Conservation (phyloP, 345 rosid genomes). For the Citrus cavaleriei region DNA sequence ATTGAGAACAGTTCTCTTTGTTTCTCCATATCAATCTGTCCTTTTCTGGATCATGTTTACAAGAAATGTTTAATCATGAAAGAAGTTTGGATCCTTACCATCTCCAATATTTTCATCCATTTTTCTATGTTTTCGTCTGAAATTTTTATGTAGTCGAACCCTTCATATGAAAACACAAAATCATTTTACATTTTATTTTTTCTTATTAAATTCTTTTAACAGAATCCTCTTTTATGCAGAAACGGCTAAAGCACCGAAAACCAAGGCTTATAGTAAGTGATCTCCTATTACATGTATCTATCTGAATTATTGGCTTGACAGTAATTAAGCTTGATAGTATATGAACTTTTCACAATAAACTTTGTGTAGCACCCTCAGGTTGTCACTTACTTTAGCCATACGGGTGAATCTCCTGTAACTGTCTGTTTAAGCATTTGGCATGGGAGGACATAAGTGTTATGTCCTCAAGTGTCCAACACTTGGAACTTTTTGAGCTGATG, state of each 20-base stretch:
- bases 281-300: neutral
- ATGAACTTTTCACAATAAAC: neutral
- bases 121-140: neutral
- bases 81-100: neutral
- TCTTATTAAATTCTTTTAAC: slow-evolving; percentile 10
- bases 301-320: too few relatives aligned
- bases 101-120: neutral
- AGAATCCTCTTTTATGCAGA: slow-evolving; percentile 44
- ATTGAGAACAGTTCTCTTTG: neutral
- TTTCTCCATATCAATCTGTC: neutral
- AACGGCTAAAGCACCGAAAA: slow-evolving; percentile 69
- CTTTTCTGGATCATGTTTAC: neutral
- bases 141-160: neutral
- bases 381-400: neutral
- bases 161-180: too few relatives aligned
- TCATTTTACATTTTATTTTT: neutral
- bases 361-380: neutral
- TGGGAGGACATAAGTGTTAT: neutral
- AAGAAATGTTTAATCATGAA: neutral
- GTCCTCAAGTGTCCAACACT: neutral
- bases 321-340: neutral
- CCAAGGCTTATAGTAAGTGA: slow-evolving; percentile 75
- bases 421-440: neutral
- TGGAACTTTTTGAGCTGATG: slow-evolving; percentile 3
- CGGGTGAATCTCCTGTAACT: neutral